Evolutionary conservation across 2,329 filamentous ascomycete species (phyloP).

Genomic region (Fusarium sulawesiense): DNA sequence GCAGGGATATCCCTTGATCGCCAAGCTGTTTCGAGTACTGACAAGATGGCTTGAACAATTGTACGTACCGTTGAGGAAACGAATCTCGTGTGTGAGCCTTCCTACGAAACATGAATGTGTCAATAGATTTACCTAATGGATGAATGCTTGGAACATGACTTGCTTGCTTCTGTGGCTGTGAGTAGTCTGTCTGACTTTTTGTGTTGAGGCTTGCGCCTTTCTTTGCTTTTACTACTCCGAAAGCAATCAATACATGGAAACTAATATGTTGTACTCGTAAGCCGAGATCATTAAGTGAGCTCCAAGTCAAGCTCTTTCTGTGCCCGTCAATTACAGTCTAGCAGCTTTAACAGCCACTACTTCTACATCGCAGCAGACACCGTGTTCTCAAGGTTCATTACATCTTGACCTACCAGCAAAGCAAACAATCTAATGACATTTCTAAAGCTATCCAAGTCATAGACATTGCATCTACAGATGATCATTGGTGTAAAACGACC

Average conservation of each 20-base stretch:
- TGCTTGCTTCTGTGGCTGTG: neutral
- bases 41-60: neutral
- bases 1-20: neutral
- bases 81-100: neutral
- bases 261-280: accelerated
- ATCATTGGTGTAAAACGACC: neutral
- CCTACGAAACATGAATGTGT: neutral
- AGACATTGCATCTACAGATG: neutral
- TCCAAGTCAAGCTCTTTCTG: neutral
- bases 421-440: neutral
- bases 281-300: neutral
- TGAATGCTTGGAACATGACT: neutral
- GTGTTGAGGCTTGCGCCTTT: neutral
- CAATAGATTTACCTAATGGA: too few species aligned
- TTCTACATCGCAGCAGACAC: neutral
- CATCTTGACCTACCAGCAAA: neutral
- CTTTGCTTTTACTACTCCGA: neutral
- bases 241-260: neutral
- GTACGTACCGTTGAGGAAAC: neutral
- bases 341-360: neutral
- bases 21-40: neutral
- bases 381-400: neutral
- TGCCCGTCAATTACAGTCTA: neutral
- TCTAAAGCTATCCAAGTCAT: neutral
- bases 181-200: neutral